Evolutionary conservation across 768 basidiomycete genomes (phyloP), one percentile per base, ranked within the genome.

Genomic region (Agaricus bisporus): DNA sequence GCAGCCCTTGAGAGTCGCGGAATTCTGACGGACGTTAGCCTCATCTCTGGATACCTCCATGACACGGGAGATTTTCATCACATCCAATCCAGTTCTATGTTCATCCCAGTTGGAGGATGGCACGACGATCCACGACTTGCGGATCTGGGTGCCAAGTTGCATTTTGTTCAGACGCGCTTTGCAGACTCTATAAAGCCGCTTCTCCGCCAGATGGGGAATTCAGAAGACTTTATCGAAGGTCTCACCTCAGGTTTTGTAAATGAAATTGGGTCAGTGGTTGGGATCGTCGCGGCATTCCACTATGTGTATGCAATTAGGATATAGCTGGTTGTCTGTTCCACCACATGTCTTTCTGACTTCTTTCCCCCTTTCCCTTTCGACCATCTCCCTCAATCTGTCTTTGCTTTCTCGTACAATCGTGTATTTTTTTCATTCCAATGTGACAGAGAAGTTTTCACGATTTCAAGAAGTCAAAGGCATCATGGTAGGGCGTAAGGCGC

Each of bases 31-130:
- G 61, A 77, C 26, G 70, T 74, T 0, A 49, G 54, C n/a, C 53
- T 56, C 0, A 66, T 85, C 42, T 69, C 76, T 0, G 54, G 43
- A 5, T 68, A 72, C 51, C 59, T 87, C 5, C 32, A 51, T 0
- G 55, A 61, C 1, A 70, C 69, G 1, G 69, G 68, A 0, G 58
- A 57, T 11, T 88, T 86, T 62, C 62, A 55, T 0, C 67, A 73
- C 17, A 70, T 80, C 51, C 63, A 67, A 4, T 38, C 68, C 6
- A 60, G 61, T 28, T 51, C 57, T 2, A 63, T 70, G 55, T 58
- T 66, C 63, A 70, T 86, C 54, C 84, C 85, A 8, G 70, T 88
- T 20, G 86, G 86, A 4, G 65, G 68, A 8, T 84, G 82, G 84
- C 70, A 67, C 44, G 35, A 44, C 0, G 70, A 78, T 47, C 59